Percentiles rank a stretch among this genome's conserved stretches.
These are phyloP conservation scores for Pseudogymnoascus sp. DNA, from an alignment of 2,329 filamentous ascomycete species.

Conservation along the genomic window DNA sequence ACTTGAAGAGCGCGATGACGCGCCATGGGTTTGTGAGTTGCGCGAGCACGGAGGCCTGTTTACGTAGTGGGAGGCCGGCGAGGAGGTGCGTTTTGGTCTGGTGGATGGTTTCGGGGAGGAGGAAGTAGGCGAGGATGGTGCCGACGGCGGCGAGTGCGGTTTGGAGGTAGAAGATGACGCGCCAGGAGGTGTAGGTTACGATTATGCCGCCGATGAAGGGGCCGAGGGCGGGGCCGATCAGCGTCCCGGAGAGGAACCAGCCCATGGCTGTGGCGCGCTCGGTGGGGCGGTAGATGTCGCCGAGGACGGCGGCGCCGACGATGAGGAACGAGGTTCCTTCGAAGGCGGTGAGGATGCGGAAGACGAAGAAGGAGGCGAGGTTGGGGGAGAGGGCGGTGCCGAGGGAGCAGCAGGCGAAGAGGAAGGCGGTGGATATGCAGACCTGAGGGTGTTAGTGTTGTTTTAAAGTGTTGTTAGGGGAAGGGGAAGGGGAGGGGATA, in stretches of 20 bases:
- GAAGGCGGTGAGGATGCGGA: slow-evolving; percentile 67
- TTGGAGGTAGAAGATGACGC: slow-evolving; percentile 72
- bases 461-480: not conserved
- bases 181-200: slow-evolving; percentile 66
- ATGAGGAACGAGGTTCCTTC: slow-evolving; percentile 69
- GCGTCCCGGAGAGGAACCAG: slow-evolving; percentile 65
- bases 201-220: slow-evolving; percentile 69
- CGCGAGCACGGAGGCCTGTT: slow-evolving; percentile 50
- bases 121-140: slow-evolving; percentile 52
- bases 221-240: slow-evolving; percentile 65
- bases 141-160: slow-evolving; percentile 58
- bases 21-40: slow-evolving; percentile 60
- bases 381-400: slow-evolving; percentile 68
- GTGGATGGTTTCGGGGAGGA: slow-evolving; percentile 68
- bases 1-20: slow-evolving; percentile 56
- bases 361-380: slow-evolving; percentile 63
- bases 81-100: slow-evolving; percentile 57
- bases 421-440: slow-evolving; percentile 50
- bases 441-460: slow-evolving; percentile 33
- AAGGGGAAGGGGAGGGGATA: not conserved
- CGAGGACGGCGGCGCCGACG: slow-evolving; percentile 63
- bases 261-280: slow-evolving; percentile 66
- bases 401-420: slow-evolving; percentile 64
- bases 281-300: slow-evolving; percentile 58
- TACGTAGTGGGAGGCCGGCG: slow-evolving; percentile 40